Conservation (phyloP, 495 filamentous ascomycete species). For the Xylaria castorea region DNA sequence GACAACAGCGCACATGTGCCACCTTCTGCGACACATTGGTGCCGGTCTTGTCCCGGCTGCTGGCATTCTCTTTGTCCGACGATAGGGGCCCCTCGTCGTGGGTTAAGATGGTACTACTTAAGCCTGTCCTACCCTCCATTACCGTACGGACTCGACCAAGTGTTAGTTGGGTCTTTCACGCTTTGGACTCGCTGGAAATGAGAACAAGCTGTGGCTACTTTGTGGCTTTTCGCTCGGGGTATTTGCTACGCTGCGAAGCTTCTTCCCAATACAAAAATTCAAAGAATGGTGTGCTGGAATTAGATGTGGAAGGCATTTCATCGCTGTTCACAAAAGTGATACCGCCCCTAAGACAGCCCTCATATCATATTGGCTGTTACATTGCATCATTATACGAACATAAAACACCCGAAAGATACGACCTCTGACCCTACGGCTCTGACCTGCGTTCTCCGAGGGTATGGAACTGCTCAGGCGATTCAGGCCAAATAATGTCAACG, state of each 20-base stretch:
- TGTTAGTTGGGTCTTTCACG: not conserved
- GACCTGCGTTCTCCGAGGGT: not conserved
- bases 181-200: not conserved
- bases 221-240: not conserved
- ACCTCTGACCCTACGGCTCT: not conserved
- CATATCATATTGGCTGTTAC: not conserved
- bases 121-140: slow-evolving; percentile 3
- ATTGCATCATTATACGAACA: not conserved
- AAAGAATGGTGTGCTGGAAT: not conserved
- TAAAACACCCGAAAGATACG: not conserved
- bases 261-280: not conserved
- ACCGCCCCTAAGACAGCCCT: not conserved
- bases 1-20: not conserved
- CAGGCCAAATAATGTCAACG: not conserved
- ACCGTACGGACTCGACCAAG: not conserved
- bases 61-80: slow-evolving; percentile 4
- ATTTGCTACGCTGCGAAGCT: not conserved
- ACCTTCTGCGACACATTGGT: not conserved
- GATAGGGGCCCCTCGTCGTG: not conserved
- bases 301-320: not conserved
- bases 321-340: not conserved
- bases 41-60: slow-evolving; percentile 10
- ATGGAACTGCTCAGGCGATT: not conserved
- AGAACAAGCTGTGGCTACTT: not conserved
- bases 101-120: not conserved